phyloP scores from a whole-genome alignment of 2,329 filamentous ascomycete genomes.

The Ophiognomonia clavigignenti-juglandacearum region DNA sequence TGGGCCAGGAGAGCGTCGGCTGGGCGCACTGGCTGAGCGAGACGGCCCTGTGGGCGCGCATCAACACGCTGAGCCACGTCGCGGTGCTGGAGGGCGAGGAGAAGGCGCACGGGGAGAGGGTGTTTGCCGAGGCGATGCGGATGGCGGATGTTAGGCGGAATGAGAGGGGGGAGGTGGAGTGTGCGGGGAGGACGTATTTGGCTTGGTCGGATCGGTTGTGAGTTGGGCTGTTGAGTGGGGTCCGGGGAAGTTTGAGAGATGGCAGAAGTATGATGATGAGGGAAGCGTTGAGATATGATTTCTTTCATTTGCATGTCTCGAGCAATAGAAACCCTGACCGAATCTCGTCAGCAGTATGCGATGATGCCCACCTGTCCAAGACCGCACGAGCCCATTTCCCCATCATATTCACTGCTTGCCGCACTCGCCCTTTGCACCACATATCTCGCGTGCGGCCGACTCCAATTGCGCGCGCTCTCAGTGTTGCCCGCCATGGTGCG shows the following conservation, averaged over 20 bases:
- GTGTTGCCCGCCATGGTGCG: not conserved
- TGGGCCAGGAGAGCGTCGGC: slow-evolving; percentile 50
- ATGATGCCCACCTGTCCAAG: too few species aligned
- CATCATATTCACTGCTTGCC: too few species aligned
- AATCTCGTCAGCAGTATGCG: too few species aligned
- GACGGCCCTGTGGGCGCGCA: slow-evolving; percentile 59
- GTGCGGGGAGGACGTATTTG: slow-evolving; percentile 61
- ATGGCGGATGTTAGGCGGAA: slow-evolving; percentile 52
- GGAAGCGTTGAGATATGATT: too few species aligned
- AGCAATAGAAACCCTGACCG: too few species aligned
- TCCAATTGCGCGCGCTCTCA: too few species aligned
- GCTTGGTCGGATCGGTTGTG: slow-evolving; percentile 53
- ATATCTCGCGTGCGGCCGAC: too few species aligned
- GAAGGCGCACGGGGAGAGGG: slow-evolving; percentile 41
- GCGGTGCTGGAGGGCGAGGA: slow-evolving; percentile 50
- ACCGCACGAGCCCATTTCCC: too few species aligned
- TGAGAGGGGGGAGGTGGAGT: slow-evolving; percentile 54
- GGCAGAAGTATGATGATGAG: not conserved
- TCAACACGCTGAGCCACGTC: slow-evolving; percentile 65
- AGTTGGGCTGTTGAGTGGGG: not conserved
- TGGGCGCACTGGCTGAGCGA: slow-evolving; percentile 55
- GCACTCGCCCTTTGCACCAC: too few species aligned
- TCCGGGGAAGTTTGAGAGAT: not conserved
- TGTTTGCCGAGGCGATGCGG: slow-evolving; percentile 50
- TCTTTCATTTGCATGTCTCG: too few species aligned